Evolutionary conservation across 352 stramenopile species (phyloP), one percentile per base, ranked within the genome.

Genomic region (Paralagenidium karlingii): DNA sequence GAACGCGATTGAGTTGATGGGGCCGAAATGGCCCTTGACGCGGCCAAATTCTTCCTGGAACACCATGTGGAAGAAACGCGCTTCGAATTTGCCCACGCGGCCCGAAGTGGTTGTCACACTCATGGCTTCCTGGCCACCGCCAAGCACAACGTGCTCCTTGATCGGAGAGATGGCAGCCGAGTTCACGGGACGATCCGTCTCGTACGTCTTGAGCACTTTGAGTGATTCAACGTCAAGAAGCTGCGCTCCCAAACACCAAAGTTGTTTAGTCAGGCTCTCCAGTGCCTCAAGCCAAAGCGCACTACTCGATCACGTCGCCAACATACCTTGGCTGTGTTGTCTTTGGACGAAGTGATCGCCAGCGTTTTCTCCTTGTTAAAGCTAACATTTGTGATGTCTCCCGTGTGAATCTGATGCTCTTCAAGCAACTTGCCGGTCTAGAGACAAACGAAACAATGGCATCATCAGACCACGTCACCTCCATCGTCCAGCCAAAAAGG

Each of bases 1-100:
- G 60, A 99, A 97, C 39, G 86, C 88, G 34, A 99, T 89, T 33
- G 95, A 96, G 78, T 99, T 99, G 58, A 99, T 98, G 21, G 96
- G 95, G 37, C 96, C 96, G 63, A 99, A 99, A 62, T 99, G 96
- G 43, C 96, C 96, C 71, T 98, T 98, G 26, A 99, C 94, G 43
- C 82, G 82, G 5, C 88, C 96, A 62, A 99, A 99, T 63, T 99
- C 94, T 50, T 98, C 91, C 60, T 98, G 91, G 59, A 97, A 98
- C 9, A 98, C 90, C 61, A 98, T 88, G 67, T 99, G 88, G 71
- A 98, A 99, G 68, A 99, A 98, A 34, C 94, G 77, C 2, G 94
- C 96, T 60, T 99, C 96, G 45, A 94, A 95, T 49, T 94, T 92
- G 42, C 82, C 81, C 37, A 89, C 80, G 28, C 74, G 78, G 82